Percentiles rank a stretch among this genome's conserved stretches.
Conservation (phyloP, 106 monocot species). For the Phalaenopsis aphrodite region DNA sequence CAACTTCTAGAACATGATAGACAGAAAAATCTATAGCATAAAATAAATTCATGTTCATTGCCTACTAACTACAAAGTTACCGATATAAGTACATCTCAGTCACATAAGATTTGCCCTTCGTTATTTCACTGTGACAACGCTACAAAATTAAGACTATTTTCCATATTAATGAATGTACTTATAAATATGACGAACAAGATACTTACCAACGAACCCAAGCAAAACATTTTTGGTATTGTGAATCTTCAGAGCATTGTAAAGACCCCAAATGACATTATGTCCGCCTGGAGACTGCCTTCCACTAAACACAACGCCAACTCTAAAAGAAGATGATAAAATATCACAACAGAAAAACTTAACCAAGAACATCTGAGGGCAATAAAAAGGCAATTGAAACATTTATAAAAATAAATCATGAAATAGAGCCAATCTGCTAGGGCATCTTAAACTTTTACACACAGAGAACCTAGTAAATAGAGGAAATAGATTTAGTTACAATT, state of each 20-base stretch:
- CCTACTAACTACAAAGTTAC: background rate
- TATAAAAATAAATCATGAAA: background rate
- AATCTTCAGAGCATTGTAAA: slow-evolving; percentile 63
- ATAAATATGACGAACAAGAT: background rate
- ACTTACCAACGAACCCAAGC: slow-evolving; percentile 90
- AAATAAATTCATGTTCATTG: background rate
- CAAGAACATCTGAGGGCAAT: background rate
- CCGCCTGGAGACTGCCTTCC: slow-evolving; percentile 97
- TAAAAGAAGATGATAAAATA: slow-evolving; percentile 23
- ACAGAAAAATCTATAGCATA: background rate
- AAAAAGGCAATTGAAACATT: background rate
- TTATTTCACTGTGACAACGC: background rate
- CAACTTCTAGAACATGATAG: background rate
- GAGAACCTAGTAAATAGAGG: background rate
- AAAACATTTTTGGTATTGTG: slow-evolving; percentile 68
- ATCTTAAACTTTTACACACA: background rate
- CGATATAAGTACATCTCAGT: background rate
- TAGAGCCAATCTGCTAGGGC: background rate
- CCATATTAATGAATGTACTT: background rate
- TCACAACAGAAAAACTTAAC: background rate
- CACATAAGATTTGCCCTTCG: background rate
- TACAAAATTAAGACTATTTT: background rate
- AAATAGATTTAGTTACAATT: background rate
- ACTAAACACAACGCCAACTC: slow-evolving; percentile 88
- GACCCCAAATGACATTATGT: slow-evolving; percentile 97